A percentile compares a stretch with the other conserved stretches of the same genome.
These are phyloP conservation scores for Baudoinia panamericana DNA, from an alignment of 495 filamentous ascomycete genomes.

Conservation along the genomic window DNA sequence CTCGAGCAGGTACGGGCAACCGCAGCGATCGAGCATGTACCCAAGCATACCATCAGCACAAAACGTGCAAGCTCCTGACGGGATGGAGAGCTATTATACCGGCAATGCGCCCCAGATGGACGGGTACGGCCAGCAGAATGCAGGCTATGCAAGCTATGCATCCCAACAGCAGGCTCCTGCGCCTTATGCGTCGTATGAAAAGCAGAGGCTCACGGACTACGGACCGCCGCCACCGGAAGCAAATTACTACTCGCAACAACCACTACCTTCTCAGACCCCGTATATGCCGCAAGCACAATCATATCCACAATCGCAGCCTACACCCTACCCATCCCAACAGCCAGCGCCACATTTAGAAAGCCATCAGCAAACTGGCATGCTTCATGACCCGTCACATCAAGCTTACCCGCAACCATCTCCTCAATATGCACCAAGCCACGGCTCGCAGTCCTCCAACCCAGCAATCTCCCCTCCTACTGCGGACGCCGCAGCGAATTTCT, in stretches of 20 bases:
- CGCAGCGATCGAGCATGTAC: slow-evolving; percentile 42
- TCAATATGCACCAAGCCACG: slow-evolving; percentile 23
- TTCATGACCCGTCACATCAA: slow-evolving; percentile 8
- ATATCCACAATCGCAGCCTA: slow-evolving; percentile 6
- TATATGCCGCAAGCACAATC: no score
- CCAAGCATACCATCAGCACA: slow-evolving; percentile 44
- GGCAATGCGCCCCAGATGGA: slow-evolving; percentile 43
- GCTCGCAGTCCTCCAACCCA: slow-evolving; percentile 15
- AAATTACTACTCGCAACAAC: slow-evolving; percentile 14
- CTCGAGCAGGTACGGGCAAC: slow-evolving; percentile 39
- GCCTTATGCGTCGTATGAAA: slow-evolving; percentile 26
- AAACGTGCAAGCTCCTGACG: slow-evolving; percentile 30
- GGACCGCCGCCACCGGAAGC: slow-evolving; percentile 5
- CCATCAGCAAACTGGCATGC: slow-evolving; percentile 6
- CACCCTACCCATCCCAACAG: slow-evolving; percentile 21
- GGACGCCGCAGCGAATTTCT: slow-evolving; percentile 22
- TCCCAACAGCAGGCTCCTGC: slow-evolving; percentile 17
- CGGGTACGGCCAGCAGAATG: slow-evolving; percentile 32
- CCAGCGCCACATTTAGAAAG: slow-evolving; percentile 17
- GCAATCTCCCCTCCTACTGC: slow-evolving; percentile 4
- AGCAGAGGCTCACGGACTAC: slow-evolving; percentile 10
- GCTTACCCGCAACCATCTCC: slow-evolving; percentile 10
- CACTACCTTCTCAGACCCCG: no score
- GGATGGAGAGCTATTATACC: slow-evolving; percentile 71
- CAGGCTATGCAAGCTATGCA: slow-evolving; percentile 25